These are phyloP conservation scores for Oryza nivara DNA, from an alignment of 176 grass and related monocot genomes.

Conservation along the genomic window DNA sequence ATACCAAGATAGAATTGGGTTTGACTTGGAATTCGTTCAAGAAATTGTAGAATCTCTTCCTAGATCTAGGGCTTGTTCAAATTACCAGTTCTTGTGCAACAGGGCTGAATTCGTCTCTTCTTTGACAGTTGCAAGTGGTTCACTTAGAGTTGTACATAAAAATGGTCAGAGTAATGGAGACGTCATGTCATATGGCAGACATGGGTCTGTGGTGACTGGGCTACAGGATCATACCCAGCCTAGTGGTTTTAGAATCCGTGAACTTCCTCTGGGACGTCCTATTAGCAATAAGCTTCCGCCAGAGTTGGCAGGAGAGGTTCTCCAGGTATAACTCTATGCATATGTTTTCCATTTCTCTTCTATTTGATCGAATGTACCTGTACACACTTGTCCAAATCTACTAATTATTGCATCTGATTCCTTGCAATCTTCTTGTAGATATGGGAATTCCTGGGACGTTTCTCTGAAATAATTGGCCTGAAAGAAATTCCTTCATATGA, in stretches of 20 bases:
- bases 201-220: conserved; percentile 44
- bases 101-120: conserved; percentile 64
- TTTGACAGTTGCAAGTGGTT: conserved; percentile 78
- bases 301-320: conserved; percentile 80
- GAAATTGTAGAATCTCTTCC: conserved; percentile 96
- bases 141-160: conserved; percentile 56
- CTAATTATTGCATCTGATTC: conserved; percentile 33
- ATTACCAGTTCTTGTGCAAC: conserved; percentile 74
- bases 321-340: conserved; percentile 79
- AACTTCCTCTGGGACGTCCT: conserved; percentile 68
- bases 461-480: conserved; percentile 75
- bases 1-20: conserved; percentile 77
- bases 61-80: conserved; percentile 62
- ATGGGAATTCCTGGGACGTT: conserved; percentile 81
- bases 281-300: conserved; percentile 76
- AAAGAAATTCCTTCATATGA: conserved; percentile 87
- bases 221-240: conserved; percentile 49
- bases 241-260: conserved; percentile 39
- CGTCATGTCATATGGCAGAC: conserved; percentile 44
- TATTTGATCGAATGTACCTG: conserved; percentile 31
- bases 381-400: conserved; percentile 44
- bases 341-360: conserved; percentile 39
- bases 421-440: conserved; percentile 62
- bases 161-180: conserved; percentile 52
- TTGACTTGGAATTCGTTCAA: conserved; percentile 90